A percentile compares a stretch with the other conserved stretches of the same genome.
These are phyloP conservation scores for Xylaria sp. DNA, from an alignment of 2,329 filamentous ascomycete genomes.

Conservation along the genomic window DNA sequence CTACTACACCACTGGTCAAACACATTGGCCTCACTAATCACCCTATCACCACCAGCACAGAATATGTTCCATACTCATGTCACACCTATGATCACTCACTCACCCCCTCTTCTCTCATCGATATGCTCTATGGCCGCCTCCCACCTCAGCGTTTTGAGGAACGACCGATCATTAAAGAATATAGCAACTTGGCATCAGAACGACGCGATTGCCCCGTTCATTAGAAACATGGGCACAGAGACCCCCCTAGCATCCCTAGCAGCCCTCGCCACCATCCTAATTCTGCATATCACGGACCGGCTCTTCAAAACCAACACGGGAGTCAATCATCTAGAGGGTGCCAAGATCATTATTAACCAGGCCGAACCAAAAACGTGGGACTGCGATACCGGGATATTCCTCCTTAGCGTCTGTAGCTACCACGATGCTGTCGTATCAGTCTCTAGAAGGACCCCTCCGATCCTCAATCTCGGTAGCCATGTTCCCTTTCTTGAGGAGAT, in stretches of 20 bases:
- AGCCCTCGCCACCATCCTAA: constrained; percentile 49
- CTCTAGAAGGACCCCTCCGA: constrained; percentile 43
- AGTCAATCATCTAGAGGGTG: constrained; percentile 49
- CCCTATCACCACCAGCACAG: constrained; percentile 43
- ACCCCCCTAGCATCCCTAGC: constrained; percentile 45
- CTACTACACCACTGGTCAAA: constrained; percentile 50
- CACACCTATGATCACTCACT: constrained; percentile 48
- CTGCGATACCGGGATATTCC: constrained; percentile 45
- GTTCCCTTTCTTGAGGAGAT: constrained; percentile 37
- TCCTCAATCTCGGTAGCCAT: constrained; percentile 40
- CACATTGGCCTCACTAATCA: constrained; percentile 46
- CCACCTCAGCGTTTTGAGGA: constrained; percentile 47
- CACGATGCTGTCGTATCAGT: constrained; percentile 50
- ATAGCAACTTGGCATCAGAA: constrained; percentile 44
- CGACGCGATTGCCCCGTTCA: constrained; percentile 41
- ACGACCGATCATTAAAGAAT: constrained; percentile 40
- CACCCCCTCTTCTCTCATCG: constrained; percentile 45
- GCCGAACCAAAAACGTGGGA: constrained; percentile 35
- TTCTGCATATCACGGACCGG: constrained; percentile 49
- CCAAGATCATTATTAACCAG: constrained; percentile 48
- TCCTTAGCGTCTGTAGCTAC: constrained; percentile 49
- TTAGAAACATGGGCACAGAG: constrained; percentile 40
- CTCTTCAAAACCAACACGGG: constrained; percentile 47
- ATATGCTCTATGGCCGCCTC: constrained; percentile 50
- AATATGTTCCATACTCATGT: constrained; percentile 50